Base-by-base conservation (phyloP, 768 basidiomycete genomes). In the Rhizopogon salebrosus region DNA sequence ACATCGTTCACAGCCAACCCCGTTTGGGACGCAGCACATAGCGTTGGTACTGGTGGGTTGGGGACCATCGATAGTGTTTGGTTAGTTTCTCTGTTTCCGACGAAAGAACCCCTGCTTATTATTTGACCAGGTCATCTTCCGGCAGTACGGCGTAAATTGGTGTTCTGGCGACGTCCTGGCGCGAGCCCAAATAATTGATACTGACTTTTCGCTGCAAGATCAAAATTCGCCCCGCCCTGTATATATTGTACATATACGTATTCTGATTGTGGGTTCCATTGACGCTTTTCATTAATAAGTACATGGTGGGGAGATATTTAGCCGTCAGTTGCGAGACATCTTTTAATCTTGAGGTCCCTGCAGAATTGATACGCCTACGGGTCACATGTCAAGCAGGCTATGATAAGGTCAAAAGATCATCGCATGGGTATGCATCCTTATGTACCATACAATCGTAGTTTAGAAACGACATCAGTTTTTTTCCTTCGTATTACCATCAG, bases 21-120 rank as follows among this genome's bases (percentile, higher is more conserved):
- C 84, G 4, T 78, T 87, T 57, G 84, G 84, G 24, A 79, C 84
- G 26, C 85, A 87, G 54, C 82, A 87, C 62, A 61, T 87, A 51
- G 80, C 82, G 36, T 62, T 87, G 41, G 59, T 87, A 16, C 64
- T 85, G 23, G 74, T 71, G 8, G 82, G 74, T 9, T 87, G 84
- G 84, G 80, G 75, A 6, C 85, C 84, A 7, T 68, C 70, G 9
- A 31, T 86, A 20, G 61, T 83, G 34, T 80, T 85, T 57, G 76
- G 84, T 78, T 51, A 57, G 74, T 60, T 26, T 40, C 41, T 31
- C 16, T 22, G 6, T 13, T n/a, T 35, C 26, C 20, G 18, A 34
- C 11, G 8, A 48, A 31, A 13, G 11, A 5, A 10, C 9, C 24
- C 22, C 18, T 13, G 10, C 36, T 60, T 48, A 14, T 48, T 37